Percentiles rank a stretch among this genome's conserved stretches.
phyloP scores from a whole-genome alignment of 2,329 filamentous ascomycete species.

The Gaeumannomyces tritici region DNA sequence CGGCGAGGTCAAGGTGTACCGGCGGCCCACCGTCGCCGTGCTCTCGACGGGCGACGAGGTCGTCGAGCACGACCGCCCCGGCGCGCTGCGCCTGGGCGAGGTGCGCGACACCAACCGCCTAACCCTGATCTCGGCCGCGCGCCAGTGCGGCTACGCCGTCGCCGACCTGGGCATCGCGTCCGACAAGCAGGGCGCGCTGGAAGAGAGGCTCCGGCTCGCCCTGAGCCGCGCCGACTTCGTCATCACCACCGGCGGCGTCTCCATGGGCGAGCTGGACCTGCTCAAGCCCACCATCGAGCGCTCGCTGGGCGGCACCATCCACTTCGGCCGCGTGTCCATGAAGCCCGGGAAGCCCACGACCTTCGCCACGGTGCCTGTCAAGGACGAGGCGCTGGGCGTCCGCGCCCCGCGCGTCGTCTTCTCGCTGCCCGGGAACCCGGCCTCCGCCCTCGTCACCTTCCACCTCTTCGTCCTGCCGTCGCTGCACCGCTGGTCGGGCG shows the following conservation, averaged over 20 bases:
- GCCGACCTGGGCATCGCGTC: slow-evolving; percentile 80
- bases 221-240: slow-evolving; percentile 70
- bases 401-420: slow-evolving; percentile 67
- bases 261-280: slow-evolving; percentile 95
- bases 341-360: slow-evolving; percentile 98
- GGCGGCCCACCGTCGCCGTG: slow-evolving; percentile 70
- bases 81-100: slow-evolving; percentile 62
- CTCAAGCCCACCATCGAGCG: slow-evolving; percentile 95
- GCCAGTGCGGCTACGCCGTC: slow-evolving; percentile 65
- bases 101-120: slow-evolving; percentile 91
- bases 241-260: slow-evolving; percentile 88
- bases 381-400: slow-evolving; percentile 43
- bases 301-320: slow-evolving; percentile 79
- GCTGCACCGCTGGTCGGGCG: slow-evolving; percentile 66
- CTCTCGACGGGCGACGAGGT: slow-evolving; percentile 95
- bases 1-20: slow-evolving; percentile 60
- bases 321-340: slow-evolving; percentile 94
- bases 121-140: slow-evolving; percentile 69
- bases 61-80: slow-evolving; percentile 58
- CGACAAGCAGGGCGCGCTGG: slow-evolving; percentile 64
- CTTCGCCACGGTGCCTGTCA: slow-evolving; percentile 76
- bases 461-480: slow-evolving; percentile 89
- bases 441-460: slow-evolving; percentile 84
- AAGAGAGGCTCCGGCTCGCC: slow-evolving; percentile 65
- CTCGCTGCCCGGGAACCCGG: slow-evolving; percentile 87